Evolutionary conservation across 2,329 filamentous ascomycete genomes (phyloP), one percentile per base, ranked within the genome.

Genomic region (Cordyceps cateniannulata): DNA sequence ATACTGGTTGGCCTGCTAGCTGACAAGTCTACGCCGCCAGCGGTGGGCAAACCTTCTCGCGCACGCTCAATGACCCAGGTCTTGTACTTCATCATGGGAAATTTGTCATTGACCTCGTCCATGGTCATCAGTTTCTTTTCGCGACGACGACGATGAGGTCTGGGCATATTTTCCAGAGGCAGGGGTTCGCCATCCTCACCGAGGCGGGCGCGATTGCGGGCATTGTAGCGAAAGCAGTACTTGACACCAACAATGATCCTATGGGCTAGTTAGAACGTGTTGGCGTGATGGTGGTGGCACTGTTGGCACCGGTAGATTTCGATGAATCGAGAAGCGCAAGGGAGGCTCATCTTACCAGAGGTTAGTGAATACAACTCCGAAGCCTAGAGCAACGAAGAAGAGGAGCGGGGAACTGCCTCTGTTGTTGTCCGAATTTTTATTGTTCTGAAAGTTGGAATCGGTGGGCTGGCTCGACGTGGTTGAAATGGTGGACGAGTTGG

Each of bases 221-320:
- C 93, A 75, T 98, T 98, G 75, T 99, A 98, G 68, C 95, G 85
- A 76, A 99, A 99, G 77, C 95, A 99, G 75, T 99, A 99, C 78
- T 99, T 99, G 63, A 99, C 95, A 67, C 95, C 95, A 63, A 99
- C 95, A 68, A 99, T 99, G 69, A 99, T 99, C 95, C 95, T 99
- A 69, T 47, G 24, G 29, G 22, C 18, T 1, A 58, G 65, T 73
- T 67, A 73, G 67, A 62, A 63, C 49, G 35, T 27, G 29, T n/a
- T 42, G 42, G n/a, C n/a, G n/a, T n/a, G n/a, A n/a, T n/a, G n/a
- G n/a, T n/a, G n/a, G n/a, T n/a, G n/a, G 54, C 7, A 35, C 8
- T 14, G 52, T n/a, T 22, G 18, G 32, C 27, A 45, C 9, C 35
- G 18, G 16, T 47, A 42, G 16, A 35, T 45, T 47, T 12, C 18